phyloP scores from a whole-genome alignment of 768 basidiomycete species.

The Lactarius akahatsu region DNA sequence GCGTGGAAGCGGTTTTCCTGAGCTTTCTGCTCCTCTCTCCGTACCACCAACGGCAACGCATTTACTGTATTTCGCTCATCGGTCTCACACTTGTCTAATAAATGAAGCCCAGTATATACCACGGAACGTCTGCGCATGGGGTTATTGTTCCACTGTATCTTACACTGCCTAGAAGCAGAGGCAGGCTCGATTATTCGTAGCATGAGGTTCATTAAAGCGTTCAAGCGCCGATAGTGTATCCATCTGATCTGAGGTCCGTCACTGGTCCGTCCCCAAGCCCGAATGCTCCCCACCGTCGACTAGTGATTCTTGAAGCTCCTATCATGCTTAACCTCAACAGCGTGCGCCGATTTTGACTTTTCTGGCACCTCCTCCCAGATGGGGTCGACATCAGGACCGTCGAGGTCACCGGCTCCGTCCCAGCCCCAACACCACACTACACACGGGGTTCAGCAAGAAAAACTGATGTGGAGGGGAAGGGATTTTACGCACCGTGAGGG shows the following conservation, averaged over 20 bases:
- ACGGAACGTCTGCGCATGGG: neutral
- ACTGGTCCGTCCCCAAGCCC: neutral
- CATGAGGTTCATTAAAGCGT: constrained; percentile 4
- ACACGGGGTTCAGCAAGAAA: constrained; percentile 2
- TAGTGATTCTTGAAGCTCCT: constrained; percentile 36
- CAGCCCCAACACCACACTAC: constrained; percentile 99
- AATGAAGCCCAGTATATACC: neutral
- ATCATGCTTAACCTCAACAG: constrained; percentile 72
- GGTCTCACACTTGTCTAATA: neutral
- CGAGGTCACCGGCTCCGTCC: constrained; percentile 98
- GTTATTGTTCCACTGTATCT: constrained; percentile 16
- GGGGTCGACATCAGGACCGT: constrained; percentile 96
- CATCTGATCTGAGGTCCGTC: constrained; percentile 5
- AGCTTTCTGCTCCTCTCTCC: neutral
- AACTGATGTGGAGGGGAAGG: no score
- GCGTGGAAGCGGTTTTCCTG: constrained; percentile 68
- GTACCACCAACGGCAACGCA: neutral
- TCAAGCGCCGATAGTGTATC: constrained; percentile 2
- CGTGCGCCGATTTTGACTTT: constrained; percentile 52
- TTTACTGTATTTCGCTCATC: neutral
- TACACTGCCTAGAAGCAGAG: constrained; percentile 7
- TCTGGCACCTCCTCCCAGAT: constrained; percentile 90
- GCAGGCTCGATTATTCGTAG: neutral
- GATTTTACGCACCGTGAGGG: constrained; percentile 65
- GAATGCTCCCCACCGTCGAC: neutral